Evolutionary conservation across 345 rosid genomes (phyloP).

Genomic region (Salix caprea): DNA sequence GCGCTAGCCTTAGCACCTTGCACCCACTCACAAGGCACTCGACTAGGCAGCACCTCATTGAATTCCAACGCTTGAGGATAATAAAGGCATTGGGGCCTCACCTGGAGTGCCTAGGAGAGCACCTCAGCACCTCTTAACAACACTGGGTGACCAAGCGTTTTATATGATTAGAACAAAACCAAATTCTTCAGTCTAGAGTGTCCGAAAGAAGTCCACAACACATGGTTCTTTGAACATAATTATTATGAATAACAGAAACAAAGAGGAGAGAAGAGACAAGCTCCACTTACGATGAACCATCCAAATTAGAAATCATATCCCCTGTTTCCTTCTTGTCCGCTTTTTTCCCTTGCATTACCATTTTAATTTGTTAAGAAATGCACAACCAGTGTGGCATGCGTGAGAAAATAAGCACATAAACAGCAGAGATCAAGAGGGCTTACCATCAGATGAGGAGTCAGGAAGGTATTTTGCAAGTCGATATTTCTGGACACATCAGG

Average conservation of each 20-base stretch:
- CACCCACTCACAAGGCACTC: too few species aligned
- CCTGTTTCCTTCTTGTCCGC: constrained; percentile 87
- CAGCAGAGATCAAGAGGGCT: constrained; percentile 12
- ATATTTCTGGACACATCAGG: constrained; percentile 67
- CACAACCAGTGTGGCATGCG: background rate
- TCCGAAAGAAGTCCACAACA: background rate
- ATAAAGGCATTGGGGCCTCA: too few species aligned
- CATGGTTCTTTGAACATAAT: background rate
- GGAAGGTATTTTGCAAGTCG: constrained; percentile 92
- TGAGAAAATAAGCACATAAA: background rate
- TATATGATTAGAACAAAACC: background rate
- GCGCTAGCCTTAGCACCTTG: too few species aligned
- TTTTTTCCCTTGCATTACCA: constrained; percentile 65
- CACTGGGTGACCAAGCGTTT: background rate
- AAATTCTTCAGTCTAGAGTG: background rate
- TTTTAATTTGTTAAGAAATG: background rate
- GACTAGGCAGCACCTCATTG: too few species aligned
- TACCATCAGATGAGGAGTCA: constrained; percentile 94
- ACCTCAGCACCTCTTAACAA: too few species aligned
- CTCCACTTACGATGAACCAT: constrained; percentile 85
- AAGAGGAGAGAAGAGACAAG: constrained; percentile 10
- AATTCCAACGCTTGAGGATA: too few species aligned
- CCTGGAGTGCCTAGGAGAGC: too few species aligned
- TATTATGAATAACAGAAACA: background rate
- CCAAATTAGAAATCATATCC: constrained; percentile 71